phyloP scores from a whole-genome alignment of 495 filamentous ascomycete genomes.

The Hypomontagnella submonticulosa region DNA sequence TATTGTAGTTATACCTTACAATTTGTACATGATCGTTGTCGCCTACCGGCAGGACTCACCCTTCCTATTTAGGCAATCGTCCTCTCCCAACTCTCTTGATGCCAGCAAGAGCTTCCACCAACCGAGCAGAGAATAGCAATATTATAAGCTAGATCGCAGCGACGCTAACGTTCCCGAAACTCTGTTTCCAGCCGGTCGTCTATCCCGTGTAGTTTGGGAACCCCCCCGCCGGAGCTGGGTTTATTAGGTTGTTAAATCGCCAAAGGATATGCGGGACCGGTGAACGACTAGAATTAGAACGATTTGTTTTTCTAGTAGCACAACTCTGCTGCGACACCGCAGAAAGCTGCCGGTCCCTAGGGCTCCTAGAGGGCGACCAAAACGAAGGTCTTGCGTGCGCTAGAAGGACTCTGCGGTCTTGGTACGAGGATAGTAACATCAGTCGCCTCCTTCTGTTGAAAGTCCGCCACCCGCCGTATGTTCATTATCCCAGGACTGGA shows the following conservation, averaged over 20 bases:
- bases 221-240: slow-evolving; percentile 26
- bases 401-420: slow-evolving; percentile 35
- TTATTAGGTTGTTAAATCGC: slow-evolving; percentile 35
- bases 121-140: slow-evolving; percentile 31
- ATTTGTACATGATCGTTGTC: slow-evolving; percentile 42
- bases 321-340: slow-evolving; percentile 45
- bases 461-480: slow-evolving; percentile 37
- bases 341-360: slow-evolving; percentile 27
- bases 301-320: slow-evolving; percentile 40
- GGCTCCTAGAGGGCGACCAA: slow-evolving; percentile 26
- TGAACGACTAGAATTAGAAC: slow-evolving; percentile 33
- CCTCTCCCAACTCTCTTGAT: slow-evolving; percentile 29
- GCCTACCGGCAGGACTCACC: slow-evolving; percentile 41
- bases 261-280: slow-evolving; percentile 33
- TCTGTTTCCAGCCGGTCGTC: slow-evolving; percentile 41
- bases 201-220: slow-evolving; percentile 41
- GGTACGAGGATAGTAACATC: slow-evolving; percentile 40
- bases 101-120: slow-evolving; percentile 32
- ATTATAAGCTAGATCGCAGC: slow-evolving; percentile 40
- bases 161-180: slow-evolving; percentile 38
- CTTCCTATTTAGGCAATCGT: slow-evolving; percentile 41
- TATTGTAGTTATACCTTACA: slow-evolving; percentile 34
- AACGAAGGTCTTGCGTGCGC: slow-evolving; percentile 23
- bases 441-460: slow-evolving; percentile 23
- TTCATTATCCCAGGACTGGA: slow-evolving; percentile 36